These are phyloP conservation scores for Fusarium nygamai DNA, from an alignment of 2,329 filamentous ascomycete species.

Conservation along the genomic window DNA sequence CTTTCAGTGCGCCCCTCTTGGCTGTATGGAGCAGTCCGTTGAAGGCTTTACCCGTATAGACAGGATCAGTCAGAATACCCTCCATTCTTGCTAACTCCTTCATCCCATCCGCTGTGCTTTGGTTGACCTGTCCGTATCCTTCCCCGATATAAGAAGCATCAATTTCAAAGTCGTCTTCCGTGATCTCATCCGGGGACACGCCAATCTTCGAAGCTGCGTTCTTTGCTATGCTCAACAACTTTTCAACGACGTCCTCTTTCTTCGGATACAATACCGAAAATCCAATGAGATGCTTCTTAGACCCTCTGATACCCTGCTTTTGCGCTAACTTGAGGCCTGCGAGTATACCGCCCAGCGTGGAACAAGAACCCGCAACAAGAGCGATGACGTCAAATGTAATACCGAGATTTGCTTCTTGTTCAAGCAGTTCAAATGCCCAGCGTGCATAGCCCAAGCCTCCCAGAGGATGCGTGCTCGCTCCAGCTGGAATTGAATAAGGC, in stretches of 20 bases:
- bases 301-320: background rate
- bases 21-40: constrained; percentile 11
- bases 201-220: constrained; percentile 21
- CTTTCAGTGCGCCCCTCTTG: background rate
- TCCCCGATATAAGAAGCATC: constrained; percentile 12
- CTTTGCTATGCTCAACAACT: constrained; percentile 20
- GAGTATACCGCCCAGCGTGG: constrained; percentile 15
- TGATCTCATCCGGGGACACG: constrained; percentile 5
- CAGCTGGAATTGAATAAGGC: constrained; percentile 19
- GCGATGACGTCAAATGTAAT: constrained; percentile 11
- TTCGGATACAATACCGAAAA: constrained; percentile 5
- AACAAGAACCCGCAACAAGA: constrained; percentile 23
- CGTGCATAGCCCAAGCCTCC: constrained; percentile 25
- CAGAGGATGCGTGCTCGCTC: constrained; percentile 16
- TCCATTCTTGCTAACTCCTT: constrained; percentile 21
- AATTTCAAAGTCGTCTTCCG: constrained; percentile 16
- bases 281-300: constrained; percentile 12
- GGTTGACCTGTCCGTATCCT: constrained; percentile 14
- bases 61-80: constrained; percentile 26
- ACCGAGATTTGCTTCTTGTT: constrained; percentile 11
- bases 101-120: constrained; percentile 1
- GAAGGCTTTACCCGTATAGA: constrained; percentile 24
- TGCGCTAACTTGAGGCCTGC: constrained; percentile 23
- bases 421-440: constrained; percentile 26
- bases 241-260: background rate